Evolutionary conservation across 2,329 filamentous ascomycete genomes (phyloP).

Genomic region (Cryphonectria radicalis): DNA sequence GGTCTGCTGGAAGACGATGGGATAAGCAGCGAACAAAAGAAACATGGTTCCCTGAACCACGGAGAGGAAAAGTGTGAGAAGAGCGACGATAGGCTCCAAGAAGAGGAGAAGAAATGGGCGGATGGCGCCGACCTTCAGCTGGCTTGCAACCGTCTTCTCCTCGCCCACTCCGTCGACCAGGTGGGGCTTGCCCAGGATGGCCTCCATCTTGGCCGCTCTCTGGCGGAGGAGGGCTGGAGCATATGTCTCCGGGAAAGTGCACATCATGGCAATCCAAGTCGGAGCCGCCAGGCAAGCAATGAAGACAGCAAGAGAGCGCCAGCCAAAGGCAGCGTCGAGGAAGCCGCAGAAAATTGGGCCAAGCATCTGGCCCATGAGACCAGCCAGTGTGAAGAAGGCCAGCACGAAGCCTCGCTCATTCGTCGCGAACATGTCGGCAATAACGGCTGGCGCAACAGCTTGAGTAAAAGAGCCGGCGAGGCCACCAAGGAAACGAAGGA

Average conservation of each 20-base stretch:
- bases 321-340: constrained; percentile 30
- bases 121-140: constrained; percentile 54
- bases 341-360: constrained; percentile 32
- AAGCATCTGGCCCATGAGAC: constrained; percentile 33
- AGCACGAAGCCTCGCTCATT: constrained; percentile 60
- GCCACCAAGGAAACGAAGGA: constrained; percentile 67
- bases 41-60: constrained; percentile 45
- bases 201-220: constrained; percentile 55
- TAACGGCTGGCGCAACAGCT: constrained; percentile 65
- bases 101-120: constrained; percentile 48
- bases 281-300: constrained; percentile 29
- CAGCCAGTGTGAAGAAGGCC: constrained; percentile 59
- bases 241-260: constrained; percentile 65
- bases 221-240: constrained; percentile 60
- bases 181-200: constrained; percentile 46
- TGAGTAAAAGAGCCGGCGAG: constrained; percentile 65
- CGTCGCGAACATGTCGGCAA: constrained; percentile 63
- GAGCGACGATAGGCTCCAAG: constrained; percentile 60
- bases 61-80: constrained; percentile 59
- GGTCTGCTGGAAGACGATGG: constrained; percentile 56
- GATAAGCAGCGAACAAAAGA: constrained; percentile 48
- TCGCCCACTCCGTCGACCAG: constrained; percentile 30
- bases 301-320: constrained; percentile 31
- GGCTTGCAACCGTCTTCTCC: constrained; percentile 46
- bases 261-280: constrained; percentile 53